Conservation (phyloP, 306 rosid species). For the Pterocarpus santalinus region DNA sequence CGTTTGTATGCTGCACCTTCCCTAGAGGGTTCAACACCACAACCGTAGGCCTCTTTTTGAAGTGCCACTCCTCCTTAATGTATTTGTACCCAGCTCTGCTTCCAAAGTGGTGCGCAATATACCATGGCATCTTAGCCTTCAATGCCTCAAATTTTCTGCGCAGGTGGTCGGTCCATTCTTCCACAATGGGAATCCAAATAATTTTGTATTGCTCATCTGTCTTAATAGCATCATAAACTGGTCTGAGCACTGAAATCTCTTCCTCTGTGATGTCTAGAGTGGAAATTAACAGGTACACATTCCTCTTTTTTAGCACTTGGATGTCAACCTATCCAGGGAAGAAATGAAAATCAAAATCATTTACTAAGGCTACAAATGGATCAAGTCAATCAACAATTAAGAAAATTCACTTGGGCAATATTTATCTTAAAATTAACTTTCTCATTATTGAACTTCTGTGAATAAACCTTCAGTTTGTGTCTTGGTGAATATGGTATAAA, state of each 20-base stretch:
- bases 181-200: constrained; percentile 67
- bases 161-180: constrained; percentile 51
- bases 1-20: constrained; percentile 51
- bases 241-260: constrained; percentile 40
- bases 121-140: constrained; percentile 60
- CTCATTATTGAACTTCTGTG: no score
- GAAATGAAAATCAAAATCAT: neutral
- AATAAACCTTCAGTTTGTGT: no score
- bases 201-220: constrained; percentile 46
- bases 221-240: constrained; percentile 47
- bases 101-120: constrained; percentile 38
- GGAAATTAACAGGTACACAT: constrained; percentile 52
- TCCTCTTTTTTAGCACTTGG: constrained; percentile 48
- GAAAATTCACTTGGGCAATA: no score
- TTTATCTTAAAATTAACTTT: no score
- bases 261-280: constrained; percentile 54
- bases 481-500: no score
- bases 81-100: constrained; percentile 49
- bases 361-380: neutral
- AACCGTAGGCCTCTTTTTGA: constrained; percentile 54
- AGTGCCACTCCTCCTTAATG: constrained; percentile 63
- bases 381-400: neutral
- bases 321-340: constrained; percentile 45
- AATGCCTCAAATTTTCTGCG: constrained; percentile 55
- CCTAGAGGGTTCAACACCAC: constrained; percentile 59